These are phyloP conservation scores for Ceriops zippeliana DNA, from an alignment of 345 rosid genomes.

Conservation along the genomic window DNA sequence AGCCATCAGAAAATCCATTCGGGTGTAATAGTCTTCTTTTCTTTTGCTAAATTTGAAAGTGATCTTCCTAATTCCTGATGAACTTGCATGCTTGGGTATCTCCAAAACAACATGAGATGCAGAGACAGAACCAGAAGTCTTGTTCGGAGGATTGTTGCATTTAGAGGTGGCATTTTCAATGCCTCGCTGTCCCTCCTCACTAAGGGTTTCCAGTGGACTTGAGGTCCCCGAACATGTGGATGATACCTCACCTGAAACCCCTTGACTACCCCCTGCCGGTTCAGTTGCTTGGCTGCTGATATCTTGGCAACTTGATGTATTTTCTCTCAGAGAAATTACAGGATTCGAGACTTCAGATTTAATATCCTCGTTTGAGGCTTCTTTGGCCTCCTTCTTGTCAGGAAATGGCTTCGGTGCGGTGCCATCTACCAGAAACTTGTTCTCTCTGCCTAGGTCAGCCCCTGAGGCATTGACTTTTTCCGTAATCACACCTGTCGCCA, in stretches of 20 bases:
- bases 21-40: slow-evolving; percentile 50
- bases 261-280: slow-evolving; percentile 20
- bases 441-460: slow-evolving; percentile 48
- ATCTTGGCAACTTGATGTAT: slow-evolving; percentile 43
- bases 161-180: slow-evolving; percentile 26
- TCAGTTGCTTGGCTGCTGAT: slow-evolving; percentile 47
- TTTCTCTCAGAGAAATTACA: slow-evolving; percentile 49
- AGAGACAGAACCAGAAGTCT: slow-evolving; percentile 29
- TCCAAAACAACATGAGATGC: slow-evolving; percentile 64
- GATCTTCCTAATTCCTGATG: slow-evolving; percentile 81
- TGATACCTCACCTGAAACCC: slow-evolving; percentile 37
- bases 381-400: slow-evolving; percentile 58
- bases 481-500: slow-evolving; percentile 24
- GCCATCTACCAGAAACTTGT: slow-evolving; percentile 24
- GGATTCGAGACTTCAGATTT: slow-evolving; percentile 85
- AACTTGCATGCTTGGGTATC: slow-evolving; percentile 77
- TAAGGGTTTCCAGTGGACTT: slow-evolving; percentile 48
- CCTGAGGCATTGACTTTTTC: slow-evolving; percentile 23
- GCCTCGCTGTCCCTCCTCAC: slow-evolving; percentile 42
- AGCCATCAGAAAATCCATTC: slow-evolving; percentile 9
- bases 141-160: slow-evolving; percentile 19
- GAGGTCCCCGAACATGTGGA: slow-evolving; percentile 43
- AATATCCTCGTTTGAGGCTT: slow-evolving; percentile 64
- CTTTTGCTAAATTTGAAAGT: slow-evolving; percentile 74
- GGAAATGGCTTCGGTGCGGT: slow-evolving; percentile 33